phyloP scores from a whole-genome alignment of 495 filamentous ascomycete genomes.

The Podospora anserina region DNA sequence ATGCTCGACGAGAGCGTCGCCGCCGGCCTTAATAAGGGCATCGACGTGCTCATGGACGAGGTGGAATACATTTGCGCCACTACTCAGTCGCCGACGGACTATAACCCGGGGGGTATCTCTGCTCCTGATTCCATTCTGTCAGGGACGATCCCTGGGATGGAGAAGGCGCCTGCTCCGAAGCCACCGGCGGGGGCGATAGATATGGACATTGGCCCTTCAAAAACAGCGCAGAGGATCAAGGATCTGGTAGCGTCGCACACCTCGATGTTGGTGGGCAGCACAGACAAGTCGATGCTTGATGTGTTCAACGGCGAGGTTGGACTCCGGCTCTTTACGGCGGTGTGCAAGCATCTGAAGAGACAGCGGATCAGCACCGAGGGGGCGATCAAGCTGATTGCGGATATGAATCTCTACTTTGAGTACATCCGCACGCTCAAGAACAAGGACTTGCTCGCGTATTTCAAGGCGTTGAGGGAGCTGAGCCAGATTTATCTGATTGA shows the following conservation, averaged over 20 bases:
- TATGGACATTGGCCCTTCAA: conserved; percentile 75
- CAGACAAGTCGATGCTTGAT: conserved; percentile 95
- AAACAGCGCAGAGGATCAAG: conserved; percentile 75
- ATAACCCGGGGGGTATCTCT: conserved; percentile 63
- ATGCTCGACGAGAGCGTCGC: conserved; percentile 98
- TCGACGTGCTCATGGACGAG: conserved; percentile 97
- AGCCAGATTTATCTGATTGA: conserved; percentile 95
- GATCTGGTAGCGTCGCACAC: conserved; percentile 84
- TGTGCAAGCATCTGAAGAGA: conserved; percentile 96
- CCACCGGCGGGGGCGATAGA: conserved; percentile 16
- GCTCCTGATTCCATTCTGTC: conserved; percentile 36
- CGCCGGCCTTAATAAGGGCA: conserved; percentile 92
- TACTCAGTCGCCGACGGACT: conserved; percentile 80
- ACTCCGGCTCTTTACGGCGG: conserved; percentile 77
- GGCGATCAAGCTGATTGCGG: conserved; percentile 87
- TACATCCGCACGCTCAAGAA: conserved; percentile 82
- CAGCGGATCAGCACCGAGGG: conserved; percentile 89
- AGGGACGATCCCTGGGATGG: conserved; percentile 3
- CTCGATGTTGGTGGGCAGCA: conserved; percentile 84
- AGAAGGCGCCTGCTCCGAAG: conserved; percentile 9
- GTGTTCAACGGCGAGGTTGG: conserved; percentile 99
- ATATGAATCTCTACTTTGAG: conserved; percentile 89
- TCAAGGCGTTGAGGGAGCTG: conserved; percentile 86
- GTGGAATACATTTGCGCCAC: conserved; percentile 94
- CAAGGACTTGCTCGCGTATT: conserved; percentile 79